phyloP scores from a whole-genome alignment of 2,329 filamentous ascomycete genomes.

The Diplodia sapinea region DNA sequence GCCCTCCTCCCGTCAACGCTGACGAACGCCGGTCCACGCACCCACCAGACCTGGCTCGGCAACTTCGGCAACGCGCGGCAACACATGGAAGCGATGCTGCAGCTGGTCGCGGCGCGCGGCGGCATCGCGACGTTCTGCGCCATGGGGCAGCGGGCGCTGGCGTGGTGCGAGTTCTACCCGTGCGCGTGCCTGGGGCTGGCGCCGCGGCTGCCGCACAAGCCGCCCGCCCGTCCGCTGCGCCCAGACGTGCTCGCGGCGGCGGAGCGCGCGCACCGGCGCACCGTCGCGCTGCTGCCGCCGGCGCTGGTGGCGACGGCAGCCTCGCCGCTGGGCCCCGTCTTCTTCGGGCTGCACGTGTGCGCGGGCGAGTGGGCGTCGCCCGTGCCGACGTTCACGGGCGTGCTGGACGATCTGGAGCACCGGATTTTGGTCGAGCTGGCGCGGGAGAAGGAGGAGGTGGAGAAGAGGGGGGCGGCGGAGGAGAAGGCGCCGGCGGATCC shows the following conservation, averaged over 20 bases:
- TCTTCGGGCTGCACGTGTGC: conserved; percentile 3
- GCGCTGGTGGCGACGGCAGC: too few species aligned
- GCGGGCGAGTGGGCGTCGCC: not conserved
- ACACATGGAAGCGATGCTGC: not conserved
- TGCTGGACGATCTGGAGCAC: conserved; percentile 6
- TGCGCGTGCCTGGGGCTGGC: not conserved
- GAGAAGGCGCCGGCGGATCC: not conserved
- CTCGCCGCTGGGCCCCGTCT: not conserved
- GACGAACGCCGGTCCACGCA: too few species aligned
- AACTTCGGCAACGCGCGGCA: not conserved
- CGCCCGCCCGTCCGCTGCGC: not conserved
- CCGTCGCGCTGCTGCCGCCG: not conserved
- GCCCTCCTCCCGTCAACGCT: too few species aligned
- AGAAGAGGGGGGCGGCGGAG: too few species aligned
- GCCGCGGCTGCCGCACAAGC: not conserved
- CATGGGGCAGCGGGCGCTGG: not conserved
- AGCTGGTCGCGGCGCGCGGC: not conserved
- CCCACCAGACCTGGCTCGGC: conserved; percentile 6
- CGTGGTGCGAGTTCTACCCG: conserved; percentile 17
- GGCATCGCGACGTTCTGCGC: not conserved
- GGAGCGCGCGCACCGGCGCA: not conserved
- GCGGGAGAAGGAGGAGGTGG: too few species aligned
- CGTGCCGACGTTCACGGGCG: not conserved
- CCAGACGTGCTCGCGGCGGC: not conserved
- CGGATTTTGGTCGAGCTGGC: not conserved